Evolutionary conservation across 1,139 yeast genomes (phyloP).

Genomic region (Yarrowia galli): DNA sequence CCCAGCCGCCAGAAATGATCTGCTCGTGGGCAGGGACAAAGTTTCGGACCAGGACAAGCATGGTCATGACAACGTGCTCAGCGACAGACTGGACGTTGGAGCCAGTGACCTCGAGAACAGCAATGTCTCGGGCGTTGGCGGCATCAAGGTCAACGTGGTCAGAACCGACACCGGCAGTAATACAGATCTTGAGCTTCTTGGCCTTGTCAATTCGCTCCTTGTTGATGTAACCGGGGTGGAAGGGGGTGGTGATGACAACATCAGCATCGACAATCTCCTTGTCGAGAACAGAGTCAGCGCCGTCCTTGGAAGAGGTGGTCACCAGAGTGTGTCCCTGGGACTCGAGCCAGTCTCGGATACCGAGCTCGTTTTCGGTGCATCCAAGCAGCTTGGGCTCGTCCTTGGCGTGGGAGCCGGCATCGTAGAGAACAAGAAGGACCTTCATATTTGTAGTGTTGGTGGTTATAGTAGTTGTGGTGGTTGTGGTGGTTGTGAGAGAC

Average conservation of each 20-base stretch:
- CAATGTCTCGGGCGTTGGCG: constrained; percentile 14
- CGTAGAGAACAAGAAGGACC: constrained; percentile 20
- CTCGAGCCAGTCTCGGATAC: constrained; percentile 17
- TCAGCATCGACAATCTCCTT: constrained; percentile 19
- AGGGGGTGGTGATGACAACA: constrained; percentile 20
- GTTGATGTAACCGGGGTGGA: constrained; percentile 16
- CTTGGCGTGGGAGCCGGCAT: constrained; percentile 4
- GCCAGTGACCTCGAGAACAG: constrained; percentile 19
- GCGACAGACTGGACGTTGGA: constrained; percentile 22
- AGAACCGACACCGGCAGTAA: constrained; percentile 17
- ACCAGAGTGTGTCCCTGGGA: constrained; percentile 8
- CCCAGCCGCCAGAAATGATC: constrained; percentile 26
- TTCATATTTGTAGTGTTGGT: constrained; percentile 6
- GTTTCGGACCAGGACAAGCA: constrained; percentile 24
- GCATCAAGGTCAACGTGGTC: constrained; percentile 19
- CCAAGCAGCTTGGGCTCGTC: constrained; percentile 20
- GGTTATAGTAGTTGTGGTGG: constrained; percentile 1
- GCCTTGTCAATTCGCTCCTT: constrained; percentile 18
- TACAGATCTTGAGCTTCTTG: constrained; percentile 18
- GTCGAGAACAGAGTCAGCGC: constrained; percentile 9
- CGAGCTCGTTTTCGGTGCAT: constrained; percentile 13
- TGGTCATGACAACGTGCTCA: constrained; percentile 20
- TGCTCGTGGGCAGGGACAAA: constrained; percentile 17
- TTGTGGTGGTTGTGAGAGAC: constrained; percentile 8
- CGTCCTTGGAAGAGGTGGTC: constrained; percentile 14